These are phyloP conservation scores for Vigna reflexopilosa DNA, from an alignment of 306 rosid genomes.

Conservation along the genomic window DNA sequence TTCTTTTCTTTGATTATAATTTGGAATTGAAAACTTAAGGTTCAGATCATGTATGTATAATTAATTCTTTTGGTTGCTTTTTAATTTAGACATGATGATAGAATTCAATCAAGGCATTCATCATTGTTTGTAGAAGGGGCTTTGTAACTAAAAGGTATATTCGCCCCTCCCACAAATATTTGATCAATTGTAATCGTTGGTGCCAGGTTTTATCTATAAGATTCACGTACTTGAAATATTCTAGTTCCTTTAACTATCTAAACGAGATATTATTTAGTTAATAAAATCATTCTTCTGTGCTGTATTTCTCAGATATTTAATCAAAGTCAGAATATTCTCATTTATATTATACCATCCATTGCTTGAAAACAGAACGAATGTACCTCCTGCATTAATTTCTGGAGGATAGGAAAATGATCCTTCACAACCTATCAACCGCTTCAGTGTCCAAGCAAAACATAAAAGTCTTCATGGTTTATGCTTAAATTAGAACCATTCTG, in stretches of 20 bases:
- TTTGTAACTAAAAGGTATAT: slow-evolving; percentile 45
- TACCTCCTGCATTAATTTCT: slow-evolving; percentile 2
- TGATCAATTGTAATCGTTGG: slow-evolving; percentile 34
- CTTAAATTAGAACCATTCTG: slow-evolving; percentile 5
- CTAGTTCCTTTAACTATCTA: slow-evolving; percentile 33
- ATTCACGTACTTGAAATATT: slow-evolving; percentile 35
- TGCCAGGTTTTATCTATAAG: slow-evolving; percentile 32
- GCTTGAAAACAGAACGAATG: background rate
- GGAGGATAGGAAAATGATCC: no score
- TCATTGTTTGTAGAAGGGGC: slow-evolving; percentile 54
- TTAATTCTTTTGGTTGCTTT: slow-evolving; percentile 54
- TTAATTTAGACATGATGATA: slow-evolving; percentile 3
- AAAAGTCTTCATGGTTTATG: background rate
- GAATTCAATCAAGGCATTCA: slow-evolving; percentile 42
- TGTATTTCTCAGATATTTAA: background rate
- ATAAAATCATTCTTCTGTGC: slow-evolving; percentile 39
- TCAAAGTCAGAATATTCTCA: slow-evolving; percentile 24
- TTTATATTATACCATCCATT: slow-evolving; percentile 22
- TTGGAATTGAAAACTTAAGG: background rate
- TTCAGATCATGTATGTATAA: slow-evolving; percentile 13
- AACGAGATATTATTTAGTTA: slow-evolving; percentile 24
- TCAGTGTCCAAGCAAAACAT: background rate
- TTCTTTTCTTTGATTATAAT: slow-evolving; percentile 53
- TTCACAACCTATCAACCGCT: no score
- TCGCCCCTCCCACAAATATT: slow-evolving; percentile 47